Evolutionary conservation across 148 eudicot species (phyloP), one percentile per base, ranked within the genome.

Genomic region (Salicornia ramosissima): DNA sequence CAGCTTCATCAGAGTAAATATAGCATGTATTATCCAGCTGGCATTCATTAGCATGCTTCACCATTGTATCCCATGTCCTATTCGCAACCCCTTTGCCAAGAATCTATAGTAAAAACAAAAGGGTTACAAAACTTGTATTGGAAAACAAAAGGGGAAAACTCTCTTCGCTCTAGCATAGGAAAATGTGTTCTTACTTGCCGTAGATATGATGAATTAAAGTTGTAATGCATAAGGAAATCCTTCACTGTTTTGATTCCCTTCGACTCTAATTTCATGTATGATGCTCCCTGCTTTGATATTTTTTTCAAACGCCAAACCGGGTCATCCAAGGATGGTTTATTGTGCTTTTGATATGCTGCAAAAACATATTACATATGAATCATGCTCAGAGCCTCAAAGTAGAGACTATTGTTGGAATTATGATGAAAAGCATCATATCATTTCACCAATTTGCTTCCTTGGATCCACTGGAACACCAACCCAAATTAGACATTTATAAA

Each of bases 261-360:
- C 6, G 56, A 47, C 69, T 77, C 75, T 69, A 90, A 78, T 69
- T 79, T 81, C 55, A 69, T 77, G 58, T 78, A 84, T 21, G 84
- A 81, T 25, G 82, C 80, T 28, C 98, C 98, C 60, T 72, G 83
- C 81, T 85, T 88, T 29, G 90, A 81, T 36, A 92, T 90, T 78
- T 68, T 84, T 55, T 74, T 83, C 77, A 92, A 68, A 18, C 96
- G 88, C 98, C 98, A 92, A 39, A 90, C 80, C 18, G 90, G 91
- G 69, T 92, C 98, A 45, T 29, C 78, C 72, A 86, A 69, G 54
- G 64, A 75, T 63, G 98, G 98, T 40, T 79, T 90, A 49, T 73
- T 65, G 76, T 86, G 98, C 80, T 93, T 93, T 80, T 86, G 83
- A 64, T 90, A 93, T 50, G 86, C 98, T 93, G 86, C 69, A 77